Conservation (phyloP, 73 alveolate species). For the Halteria grandinella region DNA sequence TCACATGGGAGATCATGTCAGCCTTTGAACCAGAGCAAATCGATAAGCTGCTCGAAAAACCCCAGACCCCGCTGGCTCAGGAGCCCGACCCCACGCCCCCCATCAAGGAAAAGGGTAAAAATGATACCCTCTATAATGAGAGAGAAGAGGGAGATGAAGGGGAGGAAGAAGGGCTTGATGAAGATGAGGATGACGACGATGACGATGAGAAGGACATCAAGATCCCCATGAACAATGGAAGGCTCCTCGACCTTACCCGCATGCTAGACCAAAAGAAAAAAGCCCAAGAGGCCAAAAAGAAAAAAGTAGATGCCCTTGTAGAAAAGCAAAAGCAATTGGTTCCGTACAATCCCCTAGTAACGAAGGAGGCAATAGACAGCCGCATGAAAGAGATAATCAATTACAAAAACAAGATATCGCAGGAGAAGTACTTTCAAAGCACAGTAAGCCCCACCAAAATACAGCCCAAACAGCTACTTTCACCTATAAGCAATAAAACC, state of each 20-base stretch:
- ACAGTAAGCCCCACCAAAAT: neutral
- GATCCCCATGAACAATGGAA: neutral
- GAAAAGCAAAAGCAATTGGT: neutral
- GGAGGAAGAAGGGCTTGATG: neutral
- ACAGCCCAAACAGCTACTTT: too few relatives aligned
- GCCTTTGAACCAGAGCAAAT: too few relatives aligned
- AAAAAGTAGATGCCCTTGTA: neutral
- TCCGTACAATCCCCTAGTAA: neutral
- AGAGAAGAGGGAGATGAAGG: neutral
- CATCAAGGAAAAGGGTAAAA: neutral
- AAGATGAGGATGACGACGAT: neutral
- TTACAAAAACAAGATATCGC: conserved; percentile 2
- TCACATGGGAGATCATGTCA: neutral
- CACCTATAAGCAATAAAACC: too few relatives aligned
- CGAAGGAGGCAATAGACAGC: neutral
- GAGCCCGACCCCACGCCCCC: too few relatives aligned
- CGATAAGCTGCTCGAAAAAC: too few relatives aligned
- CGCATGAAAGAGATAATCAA: neutral
- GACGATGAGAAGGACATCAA: neutral
- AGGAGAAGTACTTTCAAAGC: neutral
- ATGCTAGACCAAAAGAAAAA: neutral
- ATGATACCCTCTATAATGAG: neutral
- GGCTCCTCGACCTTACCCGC: neutral
- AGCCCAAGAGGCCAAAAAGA: neutral
- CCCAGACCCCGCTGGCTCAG: too few relatives aligned